A percentile compares a stretch with the other conserved stretches of the same genome.
Conservation (phyloP, 805 yeast species). For the Candida boleticola region DNA sequence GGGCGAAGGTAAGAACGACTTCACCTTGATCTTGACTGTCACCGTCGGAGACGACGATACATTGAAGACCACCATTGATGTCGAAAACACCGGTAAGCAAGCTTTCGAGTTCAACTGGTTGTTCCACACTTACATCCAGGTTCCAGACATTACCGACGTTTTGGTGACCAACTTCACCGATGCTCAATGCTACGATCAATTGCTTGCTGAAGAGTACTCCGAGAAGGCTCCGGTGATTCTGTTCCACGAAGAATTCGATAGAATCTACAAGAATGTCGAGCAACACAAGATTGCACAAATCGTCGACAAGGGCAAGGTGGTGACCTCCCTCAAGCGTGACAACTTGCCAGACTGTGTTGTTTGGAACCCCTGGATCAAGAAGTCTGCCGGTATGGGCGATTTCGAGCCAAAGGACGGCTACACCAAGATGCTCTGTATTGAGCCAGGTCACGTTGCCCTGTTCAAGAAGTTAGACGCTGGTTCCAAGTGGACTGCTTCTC, state of each 20-base stretch:
- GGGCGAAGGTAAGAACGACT: conserved; percentile 56
- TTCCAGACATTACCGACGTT: conserved; percentile 75
- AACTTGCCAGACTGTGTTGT: conserved; percentile 76
- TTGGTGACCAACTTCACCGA: conserved; percentile 78
- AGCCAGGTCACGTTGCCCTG: conserved; percentile 84
- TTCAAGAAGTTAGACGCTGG: conserved; percentile 68
- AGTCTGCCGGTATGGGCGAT: conserved; percentile 81
- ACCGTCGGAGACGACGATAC: conserved; percentile 51
- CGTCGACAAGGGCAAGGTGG: conserved; percentile 66
- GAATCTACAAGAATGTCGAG: conserved; percentile 70
- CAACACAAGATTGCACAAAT: conserved; percentile 60
- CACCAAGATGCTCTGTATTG: conserved; percentile 88
- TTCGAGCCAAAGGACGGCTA: conserved; percentile 84
- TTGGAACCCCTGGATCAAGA: conserved; percentile 96
- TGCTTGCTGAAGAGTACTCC: conserved; percentile 56
- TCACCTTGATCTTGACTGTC: conserved; percentile 72
- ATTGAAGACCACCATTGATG: conserved; percentile 69
- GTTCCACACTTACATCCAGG: conserved; percentile 84
- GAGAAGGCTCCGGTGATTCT: conserved; percentile 76
- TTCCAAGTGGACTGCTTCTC: conserved; percentile 71
- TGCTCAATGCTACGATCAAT: conserved; percentile 70
- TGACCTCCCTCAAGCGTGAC: conserved; percentile 62
- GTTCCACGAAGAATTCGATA: conserved; percentile 77
- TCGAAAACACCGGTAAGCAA: conserved; percentile 64
- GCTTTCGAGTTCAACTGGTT: conserved; percentile 87